These are phyloP conservation scores for Coffea eugenioides DNA, from an alignment of 257 asterid genomes.

Conservation along the genomic window DNA sequence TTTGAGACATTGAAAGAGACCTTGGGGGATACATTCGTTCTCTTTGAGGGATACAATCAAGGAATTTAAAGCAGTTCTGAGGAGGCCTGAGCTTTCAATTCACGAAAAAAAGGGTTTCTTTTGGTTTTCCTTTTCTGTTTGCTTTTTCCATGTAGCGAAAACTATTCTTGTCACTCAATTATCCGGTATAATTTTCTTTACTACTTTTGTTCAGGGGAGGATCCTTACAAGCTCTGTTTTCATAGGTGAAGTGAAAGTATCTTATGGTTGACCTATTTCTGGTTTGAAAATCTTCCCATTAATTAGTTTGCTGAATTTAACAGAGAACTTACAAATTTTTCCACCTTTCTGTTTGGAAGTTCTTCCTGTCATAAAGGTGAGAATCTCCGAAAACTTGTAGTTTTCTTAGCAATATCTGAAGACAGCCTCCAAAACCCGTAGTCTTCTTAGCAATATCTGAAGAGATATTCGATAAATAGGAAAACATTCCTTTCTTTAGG, in stretches of 20 bases:
- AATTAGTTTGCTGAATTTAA: background rate
- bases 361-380: background rate
- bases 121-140: background rate
- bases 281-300: background rate
- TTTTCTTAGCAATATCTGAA: slow-evolving; percentile 1
- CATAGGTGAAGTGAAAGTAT: background rate
- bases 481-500: background rate
- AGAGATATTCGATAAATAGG: background rate
- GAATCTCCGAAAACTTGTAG: background rate
- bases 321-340: too few relatives aligned
- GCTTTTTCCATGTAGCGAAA: background rate
- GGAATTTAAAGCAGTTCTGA: background rate
- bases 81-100: background rate
- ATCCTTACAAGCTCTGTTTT: background rate
- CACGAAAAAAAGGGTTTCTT: background rate
- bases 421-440: background rate
- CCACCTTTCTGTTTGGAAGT: background rate
- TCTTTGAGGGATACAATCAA: background rate
- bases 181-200: background rate
- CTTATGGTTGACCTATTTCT: background rate
- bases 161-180: background rate
- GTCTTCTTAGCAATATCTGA: background rate
- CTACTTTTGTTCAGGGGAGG: background rate
- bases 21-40: background rate
- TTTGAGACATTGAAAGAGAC: background rate